A percentile compares a stretch with the other conserved stretches of the same genome.
These are phyloP conservation scores for Lipomyces mesembrius DNA, from an alignment of 805 yeast species.

Conservation along the genomic window DNA sequence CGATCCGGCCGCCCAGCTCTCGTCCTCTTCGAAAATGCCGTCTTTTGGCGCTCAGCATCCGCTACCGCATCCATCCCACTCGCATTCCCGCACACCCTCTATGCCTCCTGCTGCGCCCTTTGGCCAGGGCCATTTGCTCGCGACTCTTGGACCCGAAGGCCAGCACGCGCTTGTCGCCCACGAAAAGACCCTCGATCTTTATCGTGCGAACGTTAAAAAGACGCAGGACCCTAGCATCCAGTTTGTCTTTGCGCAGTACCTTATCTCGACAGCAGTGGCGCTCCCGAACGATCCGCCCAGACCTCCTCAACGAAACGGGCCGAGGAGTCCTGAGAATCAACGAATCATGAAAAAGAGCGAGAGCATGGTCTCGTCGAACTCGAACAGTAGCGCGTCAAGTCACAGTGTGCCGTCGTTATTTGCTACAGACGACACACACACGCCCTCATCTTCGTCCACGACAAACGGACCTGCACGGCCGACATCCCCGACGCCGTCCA, in stretches of 20 bases:
- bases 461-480: slow-evolving; percentile 2
- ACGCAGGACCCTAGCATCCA: slow-evolving; percentile 84
- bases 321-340: background rate
- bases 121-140: slow-evolving; percentile 34
- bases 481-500: slow-evolving; percentile 14
- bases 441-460: slow-evolving; percentile 1
- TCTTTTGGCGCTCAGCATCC: slow-evolving; percentile 5
- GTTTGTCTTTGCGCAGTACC: slow-evolving; percentile 88
- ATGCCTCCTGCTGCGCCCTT: slow-evolving; percentile 31
- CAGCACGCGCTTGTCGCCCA: slow-evolving; percentile 61
- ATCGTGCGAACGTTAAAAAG: slow-evolving; percentile 81
- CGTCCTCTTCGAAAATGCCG: slow-evolving; percentile 1
- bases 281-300: slow-evolving; percentile 16
- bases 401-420: slow-evolving; percentile 19
- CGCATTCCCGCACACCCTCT: slow-evolving; percentile 26
- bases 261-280: slow-evolving; percentile 77
- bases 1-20: slow-evolving; percentile 5
- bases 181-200: slow-evolving; percentile 82
- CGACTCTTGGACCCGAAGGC: slow-evolving; percentile 32
- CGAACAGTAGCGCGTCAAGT: slow-evolving; percentile 12
- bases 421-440: slow-evolving; percentile 12
- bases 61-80: background rate
- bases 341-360: slow-evolving; percentile 10
- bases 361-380: slow-evolving; percentile 15
- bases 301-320: background rate